Percentiles rank a stretch among this genome's conserved stretches.
These are phyloP conservation scores for Lenwebbia sp. DNA, from an alignment of 345 rosid genomes.

Conservation along the genomic window DNA sequence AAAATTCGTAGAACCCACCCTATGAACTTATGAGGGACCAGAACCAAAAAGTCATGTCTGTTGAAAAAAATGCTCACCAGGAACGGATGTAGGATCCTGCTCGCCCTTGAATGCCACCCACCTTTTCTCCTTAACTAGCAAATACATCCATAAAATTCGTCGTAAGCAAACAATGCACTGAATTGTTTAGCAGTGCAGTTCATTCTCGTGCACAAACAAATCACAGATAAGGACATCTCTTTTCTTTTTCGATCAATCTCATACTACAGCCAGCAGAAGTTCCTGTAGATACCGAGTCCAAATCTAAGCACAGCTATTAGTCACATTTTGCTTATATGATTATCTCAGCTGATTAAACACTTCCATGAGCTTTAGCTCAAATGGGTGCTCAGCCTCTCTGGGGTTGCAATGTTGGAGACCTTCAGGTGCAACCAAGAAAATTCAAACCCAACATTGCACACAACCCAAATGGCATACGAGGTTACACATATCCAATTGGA, in stretches of 20 bases:
- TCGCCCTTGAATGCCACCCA: slow-evolving; percentile 84
- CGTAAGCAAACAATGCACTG: background rate
- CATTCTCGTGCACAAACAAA: background rate
- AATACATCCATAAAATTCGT: background rate
- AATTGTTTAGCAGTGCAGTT: background rate
- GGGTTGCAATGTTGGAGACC: background rate
- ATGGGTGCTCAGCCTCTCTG: background rate
- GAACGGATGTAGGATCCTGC: slow-evolving; percentile 76
- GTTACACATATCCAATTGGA: background rate
- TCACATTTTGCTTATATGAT: background rate
- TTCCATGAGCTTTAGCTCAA: background rate
- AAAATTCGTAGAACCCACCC: background rate
- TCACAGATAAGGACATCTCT: background rate
- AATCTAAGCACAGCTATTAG: background rate
- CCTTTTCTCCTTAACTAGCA: slow-evolving; percentile 90
- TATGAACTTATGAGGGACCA: background rate
- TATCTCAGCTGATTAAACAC: background rate
- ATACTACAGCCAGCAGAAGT: background rate
- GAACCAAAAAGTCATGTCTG: background rate
- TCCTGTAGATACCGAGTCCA: background rate
- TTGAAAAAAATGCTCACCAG: slow-evolving; percentile 33
- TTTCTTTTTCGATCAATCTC: background rate
- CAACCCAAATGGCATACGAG: background rate
- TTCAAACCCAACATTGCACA: background rate
- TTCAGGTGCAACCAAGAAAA: background rate